Conservation (phyloP, 2,329 filamentous ascomycete species). For the Macrophomina tecta region DNA sequence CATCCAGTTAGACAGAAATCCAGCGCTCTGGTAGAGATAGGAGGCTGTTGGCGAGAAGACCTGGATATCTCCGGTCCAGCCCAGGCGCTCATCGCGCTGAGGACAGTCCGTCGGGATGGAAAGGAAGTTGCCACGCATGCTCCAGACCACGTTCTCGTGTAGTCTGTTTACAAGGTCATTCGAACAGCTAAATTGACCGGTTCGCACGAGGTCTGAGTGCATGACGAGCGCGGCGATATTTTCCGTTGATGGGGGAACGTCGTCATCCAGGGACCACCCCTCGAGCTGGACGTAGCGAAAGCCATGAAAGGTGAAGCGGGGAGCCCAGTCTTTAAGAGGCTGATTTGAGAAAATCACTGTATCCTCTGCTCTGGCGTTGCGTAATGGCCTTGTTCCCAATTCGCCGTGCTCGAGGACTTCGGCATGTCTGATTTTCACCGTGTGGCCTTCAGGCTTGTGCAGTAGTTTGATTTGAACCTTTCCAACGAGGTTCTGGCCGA, state of each 20-base stretch:
- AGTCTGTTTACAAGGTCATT: slow-evolving; percentile 60
- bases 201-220: slow-evolving; percentile 60
- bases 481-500: slow-evolving; percentile 65
- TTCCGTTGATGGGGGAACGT: neutral
- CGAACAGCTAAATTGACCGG: slow-evolving; percentile 60
- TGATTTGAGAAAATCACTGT: slow-evolving; percentile 44
- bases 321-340: slow-evolving; percentile 47
- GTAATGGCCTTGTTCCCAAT: slow-evolving; percentile 51
- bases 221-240: slow-evolving; percentile 50
- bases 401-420: slow-evolving; percentile 61
- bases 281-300: slow-evolving; percentile 60
- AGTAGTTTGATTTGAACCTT: slow-evolving; percentile 49
- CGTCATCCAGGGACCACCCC: slow-evolving; percentile 46
- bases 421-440: slow-evolving; percentile 58
- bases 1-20: slow-evolving; percentile 59
- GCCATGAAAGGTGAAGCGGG: slow-evolving; percentile 60
- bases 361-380: slow-evolving; percentile 52
- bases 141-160: slow-evolving; percentile 62
- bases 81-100: slow-evolving; percentile 61
- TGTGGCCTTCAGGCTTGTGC: slow-evolving; percentile 45
- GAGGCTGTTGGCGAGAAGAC: slow-evolving; percentile 59
- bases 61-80: slow-evolving; percentile 61
- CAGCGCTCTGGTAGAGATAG: slow-evolving; percentile 61
- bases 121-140: slow-evolving; percentile 65
- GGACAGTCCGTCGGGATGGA: slow-evolving; percentile 65